Percentiles rank a stretch among this genome's conserved stretches.
Evolutionary conservation across 2,329 filamentous ascomycete genomes (phyloP).

Genomic region (Calonectria pteridis): DNA sequence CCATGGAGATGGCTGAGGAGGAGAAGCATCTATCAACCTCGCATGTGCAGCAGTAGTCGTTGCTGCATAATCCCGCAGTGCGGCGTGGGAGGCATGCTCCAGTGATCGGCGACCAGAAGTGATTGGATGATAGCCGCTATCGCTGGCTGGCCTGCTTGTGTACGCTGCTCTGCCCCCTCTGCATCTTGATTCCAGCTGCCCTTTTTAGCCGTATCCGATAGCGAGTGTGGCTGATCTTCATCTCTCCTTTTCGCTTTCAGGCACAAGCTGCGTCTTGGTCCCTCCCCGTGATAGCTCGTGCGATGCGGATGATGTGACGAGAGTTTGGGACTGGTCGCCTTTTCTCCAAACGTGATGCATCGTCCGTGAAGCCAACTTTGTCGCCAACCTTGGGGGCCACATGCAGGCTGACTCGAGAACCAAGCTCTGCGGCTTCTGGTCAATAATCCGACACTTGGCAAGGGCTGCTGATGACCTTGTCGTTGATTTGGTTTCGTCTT

Average conservation of each 20-base stretch:
- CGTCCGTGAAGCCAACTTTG: neutral
- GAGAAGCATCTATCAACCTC: slow-evolving; percentile 16
- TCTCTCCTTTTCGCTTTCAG: slow-evolving; percentile 18
- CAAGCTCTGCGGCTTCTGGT: neutral
- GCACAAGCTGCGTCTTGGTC: neutral
- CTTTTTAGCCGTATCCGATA: slow-evolving; percentile 32
- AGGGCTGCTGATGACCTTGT: neutral
- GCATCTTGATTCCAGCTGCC: slow-evolving; percentile 25
- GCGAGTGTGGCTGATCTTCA: slow-evolving; percentile 40
- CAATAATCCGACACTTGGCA: slow-evolving; percentile 7
- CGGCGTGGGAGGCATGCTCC: slow-evolving; percentile 4
- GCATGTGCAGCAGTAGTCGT: neutral
- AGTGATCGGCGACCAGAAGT: slow-evolving; percentile 30
- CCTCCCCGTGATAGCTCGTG: neutral
- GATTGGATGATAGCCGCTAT: slow-evolving; percentile 2
- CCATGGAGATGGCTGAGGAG: slow-evolving; percentile 33
- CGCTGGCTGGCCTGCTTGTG: neutral
- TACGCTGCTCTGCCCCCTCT: neutral
- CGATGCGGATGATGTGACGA: slow-evolving; percentile 14
- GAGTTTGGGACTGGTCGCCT: neutral
- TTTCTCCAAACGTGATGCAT: neutral
- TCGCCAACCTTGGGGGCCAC: neutral
- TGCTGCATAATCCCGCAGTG: slow-evolving; percentile 25
- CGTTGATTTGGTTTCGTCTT: neutral
- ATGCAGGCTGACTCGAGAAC: neutral